phyloP scores from a whole-genome alignment of 1,284 basidiomycete genomes.

The Ceratobasidium sp. region DNA sequence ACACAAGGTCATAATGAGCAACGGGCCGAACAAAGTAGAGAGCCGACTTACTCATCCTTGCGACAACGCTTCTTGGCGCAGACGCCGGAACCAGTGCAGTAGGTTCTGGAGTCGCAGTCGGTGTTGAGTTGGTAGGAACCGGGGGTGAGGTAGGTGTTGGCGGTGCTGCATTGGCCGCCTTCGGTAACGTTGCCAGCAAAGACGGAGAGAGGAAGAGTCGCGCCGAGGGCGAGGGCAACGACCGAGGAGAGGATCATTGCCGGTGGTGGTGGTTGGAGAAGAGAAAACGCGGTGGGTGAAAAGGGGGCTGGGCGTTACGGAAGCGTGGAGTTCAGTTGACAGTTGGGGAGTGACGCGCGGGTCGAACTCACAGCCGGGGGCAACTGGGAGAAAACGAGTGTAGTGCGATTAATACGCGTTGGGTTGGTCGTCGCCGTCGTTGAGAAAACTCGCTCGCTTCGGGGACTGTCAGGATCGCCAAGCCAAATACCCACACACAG shows the following conservation, averaged over 20 bases:
- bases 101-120: constrained; percentile 76
- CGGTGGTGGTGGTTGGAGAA: not conserved
- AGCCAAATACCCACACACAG: not conserved
- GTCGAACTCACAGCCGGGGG: not conserved
- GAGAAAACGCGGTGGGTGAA: not conserved
- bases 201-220: constrained; percentile 51
- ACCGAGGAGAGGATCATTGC: constrained; percentile 46
- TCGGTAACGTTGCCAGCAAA: constrained; percentile 56
- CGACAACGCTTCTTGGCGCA: constrained; percentile 76
- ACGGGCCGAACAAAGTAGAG: not conserved
- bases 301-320: constrained; percentile 29
- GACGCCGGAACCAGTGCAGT: constrained; percentile 63
- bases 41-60: constrained; percentile 63
- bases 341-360: not conserved
- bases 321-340: not conserved
- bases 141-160: constrained; percentile 70
- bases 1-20: not conserved
- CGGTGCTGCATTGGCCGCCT: constrained; percentile 59
- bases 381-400: constrained; percentile 32
- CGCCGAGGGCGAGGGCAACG: constrained; percentile 52
- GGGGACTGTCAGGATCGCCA: constrained; percentile 4
- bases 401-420: constrained; percentile 24
- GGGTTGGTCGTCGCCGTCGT: constrained; percentile 27
- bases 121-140: constrained; percentile 78
- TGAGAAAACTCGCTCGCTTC: constrained; percentile 3